Evolutionary conservation across 108 stramenopile species (phyloP).

Genomic region (Hondaea fermentalgiana): DNA sequence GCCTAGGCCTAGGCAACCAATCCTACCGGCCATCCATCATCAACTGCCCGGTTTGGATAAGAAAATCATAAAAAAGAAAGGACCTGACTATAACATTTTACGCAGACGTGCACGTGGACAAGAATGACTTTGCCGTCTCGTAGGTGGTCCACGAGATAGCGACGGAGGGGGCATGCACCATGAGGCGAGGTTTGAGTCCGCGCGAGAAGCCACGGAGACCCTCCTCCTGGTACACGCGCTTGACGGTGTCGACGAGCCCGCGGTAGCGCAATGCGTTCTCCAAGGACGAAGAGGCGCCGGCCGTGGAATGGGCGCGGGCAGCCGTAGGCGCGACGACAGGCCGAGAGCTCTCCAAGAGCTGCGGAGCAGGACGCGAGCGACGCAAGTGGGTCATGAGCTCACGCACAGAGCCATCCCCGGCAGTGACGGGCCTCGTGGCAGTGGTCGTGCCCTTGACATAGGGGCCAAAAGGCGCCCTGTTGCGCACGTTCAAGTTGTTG

Average conservation of each 20-base stretch:
- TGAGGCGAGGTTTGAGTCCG: constrained; percentile 66
- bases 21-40: no score
- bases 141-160: constrained; percentile 97
- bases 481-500: neutral
- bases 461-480: neutral
- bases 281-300: neutral
- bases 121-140: constrained; percentile 54
- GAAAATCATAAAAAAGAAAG: neutral
- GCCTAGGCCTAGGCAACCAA: no score
- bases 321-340: neutral
- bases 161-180: constrained; percentile 84
- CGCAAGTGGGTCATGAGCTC: neutral
- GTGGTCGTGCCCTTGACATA: neutral
- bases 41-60: neutral
- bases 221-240: constrained; percentile 68
- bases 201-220: constrained; percentile 77
- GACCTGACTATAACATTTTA: neutral
- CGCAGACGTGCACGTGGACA: neutral
- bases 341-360: neutral
- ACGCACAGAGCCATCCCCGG: neutral
- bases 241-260: constrained; percentile 61
- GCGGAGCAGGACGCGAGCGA: neutral
- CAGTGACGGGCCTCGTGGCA: neutral
- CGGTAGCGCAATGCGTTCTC: constrained; percentile 16
- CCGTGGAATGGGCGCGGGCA: neutral